Evolutionary conservation across 139 green algal species (phyloP).

Genomic region (Cymbomonas tetramitiformis): DNA sequence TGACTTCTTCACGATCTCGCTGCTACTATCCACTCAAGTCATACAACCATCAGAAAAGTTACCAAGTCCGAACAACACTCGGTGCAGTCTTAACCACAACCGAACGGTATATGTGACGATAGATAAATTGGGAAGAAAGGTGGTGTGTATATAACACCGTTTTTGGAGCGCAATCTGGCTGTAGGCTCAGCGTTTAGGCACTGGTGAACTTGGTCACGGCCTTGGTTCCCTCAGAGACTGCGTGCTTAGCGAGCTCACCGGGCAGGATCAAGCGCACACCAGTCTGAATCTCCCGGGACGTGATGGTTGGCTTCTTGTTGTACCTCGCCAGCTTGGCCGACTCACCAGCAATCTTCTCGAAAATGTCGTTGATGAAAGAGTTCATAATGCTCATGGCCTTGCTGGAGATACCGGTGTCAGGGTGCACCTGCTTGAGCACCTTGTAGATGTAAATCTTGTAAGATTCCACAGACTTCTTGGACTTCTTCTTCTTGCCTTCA

Average conservation of each 20-base stretch:
- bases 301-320: conserved; percentile 82
- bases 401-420: conserved; percentile 62
- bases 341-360: conserved; percentile 79
- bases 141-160: no score
- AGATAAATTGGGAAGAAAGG: no score
- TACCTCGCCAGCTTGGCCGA: conserved; percentile 43
- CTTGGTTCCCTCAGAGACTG: conserved; percentile 72
- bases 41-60: no score
- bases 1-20: no score
- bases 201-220: conserved; percentile 81
- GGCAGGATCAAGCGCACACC: conserved; percentile 50
- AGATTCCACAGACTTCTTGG: conserved; percentile 63
- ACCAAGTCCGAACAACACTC: no score
- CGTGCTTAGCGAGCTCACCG: conserved; percentile 79
- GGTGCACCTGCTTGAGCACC: conserved; percentile 63
- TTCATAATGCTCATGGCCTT: conserved; percentile 78
- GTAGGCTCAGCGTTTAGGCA: no score
- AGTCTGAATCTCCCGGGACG: conserved; percentile 76
- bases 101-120: no score
- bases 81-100: no score
- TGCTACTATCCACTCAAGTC: no score
- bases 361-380: conserved; percentile 86
- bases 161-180: no score
- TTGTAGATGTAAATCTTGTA: conserved; percentile 99
- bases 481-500: conserved; percentile 29